These are phyloP conservation scores for Lathyrus sativus DNA, from an alignment of 306 rosid genomes.

Conservation along the genomic window DNA sequence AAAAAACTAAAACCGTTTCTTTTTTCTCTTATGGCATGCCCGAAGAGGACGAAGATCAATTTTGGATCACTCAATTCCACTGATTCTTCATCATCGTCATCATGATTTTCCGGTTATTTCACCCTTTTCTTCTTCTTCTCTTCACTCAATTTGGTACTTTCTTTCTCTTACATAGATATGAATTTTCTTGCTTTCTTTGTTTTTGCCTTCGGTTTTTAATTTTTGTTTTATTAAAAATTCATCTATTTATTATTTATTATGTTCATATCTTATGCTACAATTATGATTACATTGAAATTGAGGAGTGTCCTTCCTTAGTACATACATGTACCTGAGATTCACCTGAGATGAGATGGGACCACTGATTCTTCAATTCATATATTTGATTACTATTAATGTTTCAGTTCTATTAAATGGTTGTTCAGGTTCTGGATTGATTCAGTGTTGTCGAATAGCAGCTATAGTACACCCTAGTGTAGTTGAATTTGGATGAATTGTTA, in stretches of 20 bases:
- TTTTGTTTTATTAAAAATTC: neutral
- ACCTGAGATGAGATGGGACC: conserved; percentile 39
- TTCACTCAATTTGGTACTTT: conserved; percentile 62
- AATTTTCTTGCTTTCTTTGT: conserved; percentile 21
- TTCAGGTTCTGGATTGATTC: conserved; percentile 7
- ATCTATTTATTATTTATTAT: too few relatives aligned
- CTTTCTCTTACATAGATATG: conserved; percentile 2
- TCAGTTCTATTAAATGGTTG: conserved; percentile 30
- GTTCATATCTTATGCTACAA: too few relatives aligned
- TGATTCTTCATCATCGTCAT: conserved; percentile 26
- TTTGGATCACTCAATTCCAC: conserved; percentile 43
- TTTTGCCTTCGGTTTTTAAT: conserved; percentile 1
- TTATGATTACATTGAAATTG: too few relatives aligned
- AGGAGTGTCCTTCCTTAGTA: too few relatives aligned
- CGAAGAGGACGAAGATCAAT: neutral
- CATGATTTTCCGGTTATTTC: conserved; percentile 42
- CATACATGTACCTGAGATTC: conserved; percentile 8
- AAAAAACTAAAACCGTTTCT: conserved; percentile 22
- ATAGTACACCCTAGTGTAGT: neutral
- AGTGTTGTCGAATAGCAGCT: neutral
- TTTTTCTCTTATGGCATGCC: conserved; percentile 75
- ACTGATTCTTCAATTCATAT: neutral
- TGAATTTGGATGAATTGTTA: neutral
- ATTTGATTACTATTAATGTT: conserved; percentile 13
- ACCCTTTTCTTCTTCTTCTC: conserved; percentile 45